A percentile compares a stretch with the other conserved stretches of the same genome.
These are phyloP conservation scores for Paramecium pentaurelia DNA, from an alignment of 73 alveolate genomes.

Conservation along the genomic window DNA sequence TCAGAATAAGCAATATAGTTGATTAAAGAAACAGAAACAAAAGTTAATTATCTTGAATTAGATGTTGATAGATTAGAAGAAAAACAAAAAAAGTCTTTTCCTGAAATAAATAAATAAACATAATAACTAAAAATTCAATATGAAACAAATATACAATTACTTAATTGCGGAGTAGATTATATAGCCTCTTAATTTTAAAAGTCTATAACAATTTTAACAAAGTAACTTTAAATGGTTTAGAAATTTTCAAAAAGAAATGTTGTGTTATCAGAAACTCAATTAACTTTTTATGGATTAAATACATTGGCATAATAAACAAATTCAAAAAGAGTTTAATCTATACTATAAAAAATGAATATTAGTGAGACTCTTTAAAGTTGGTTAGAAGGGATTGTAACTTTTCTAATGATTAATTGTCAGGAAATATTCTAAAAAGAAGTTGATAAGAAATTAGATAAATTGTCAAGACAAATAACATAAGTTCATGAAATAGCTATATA, in stretches of 20 bases:
- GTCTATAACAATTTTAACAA: neutral
- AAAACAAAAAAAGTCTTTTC: neutral
- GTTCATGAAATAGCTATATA: neutral
- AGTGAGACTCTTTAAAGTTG: constrained; percentile 1
- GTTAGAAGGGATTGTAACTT: neutral
- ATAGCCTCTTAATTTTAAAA: neutral
- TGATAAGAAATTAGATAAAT: neutral
- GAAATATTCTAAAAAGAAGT: neutral
- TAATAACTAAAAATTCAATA: neutral
- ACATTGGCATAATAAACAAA: neutral
- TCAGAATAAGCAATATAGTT: constrained; percentile 19
- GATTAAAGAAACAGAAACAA: constrained; percentile 16
- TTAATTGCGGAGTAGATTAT: neutral
- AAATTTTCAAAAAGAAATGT: neutral
- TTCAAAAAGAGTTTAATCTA: neutral
- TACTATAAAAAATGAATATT: neutral
- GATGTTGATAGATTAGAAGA: constrained; percentile 2
- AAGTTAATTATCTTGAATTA: neutral
- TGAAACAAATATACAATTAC: neutral
- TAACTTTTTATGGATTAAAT: neutral
- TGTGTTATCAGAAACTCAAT: neutral
- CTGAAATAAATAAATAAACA: neutral
- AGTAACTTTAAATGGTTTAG: neutral
- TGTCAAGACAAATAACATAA: neutral
- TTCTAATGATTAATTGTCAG: neutral